These are phyloP conservation scores for Acacia pycnantha DNA, from an alignment of 331 rosid species.

Conservation along the genomic window DNA sequence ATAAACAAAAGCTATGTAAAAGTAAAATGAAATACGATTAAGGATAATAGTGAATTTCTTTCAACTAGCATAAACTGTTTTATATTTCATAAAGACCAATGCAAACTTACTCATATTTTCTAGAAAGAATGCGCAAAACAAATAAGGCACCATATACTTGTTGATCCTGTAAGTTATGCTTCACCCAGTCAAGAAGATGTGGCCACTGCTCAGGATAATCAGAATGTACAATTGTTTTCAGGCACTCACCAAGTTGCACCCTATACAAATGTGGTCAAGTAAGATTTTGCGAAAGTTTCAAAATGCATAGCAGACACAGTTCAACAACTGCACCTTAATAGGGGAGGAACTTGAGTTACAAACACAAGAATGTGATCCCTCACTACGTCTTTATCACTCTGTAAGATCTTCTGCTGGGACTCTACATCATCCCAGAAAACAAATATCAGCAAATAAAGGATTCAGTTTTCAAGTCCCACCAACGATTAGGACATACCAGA, in stretches of 20 bases:
- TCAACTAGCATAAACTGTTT: conserved; percentile 10
- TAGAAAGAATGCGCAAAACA: conserved; percentile 90
- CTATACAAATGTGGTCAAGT: conserved; percentile 41
- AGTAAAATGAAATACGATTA: not conserved
- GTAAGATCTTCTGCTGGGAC: conserved; percentile 64
- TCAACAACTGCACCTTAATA: conserved; percentile 62
- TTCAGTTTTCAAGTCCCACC: conserved; percentile 1
- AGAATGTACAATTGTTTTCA: conserved; percentile 81
- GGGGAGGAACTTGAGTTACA: conserved; percentile 81
- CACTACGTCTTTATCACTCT: conserved; percentile 78
- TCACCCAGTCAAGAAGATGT: conserved; percentile 92
- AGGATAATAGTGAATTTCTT: not conserved
- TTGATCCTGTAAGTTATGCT: conserved; percentile 79
- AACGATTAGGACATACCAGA: conserved; percentile 50
- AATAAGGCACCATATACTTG: conserved; percentile 89
- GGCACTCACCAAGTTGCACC: conserved; percentile 94
- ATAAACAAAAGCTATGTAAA: not conserved
- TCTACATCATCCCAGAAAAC: conserved; percentile 46
- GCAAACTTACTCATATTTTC: conserved; percentile 90
- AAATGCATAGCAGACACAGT: not conserved
- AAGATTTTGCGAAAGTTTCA: not conserved
- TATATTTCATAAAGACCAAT: not conserved
- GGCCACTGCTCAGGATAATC: conserved; percentile 99
- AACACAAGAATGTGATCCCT: conserved; percentile 80
- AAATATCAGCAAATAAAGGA: conserved; percentile 23